A percentile compares a stretch with the other conserved stretches of the same genome.
Evolutionary conservation across 2,329 filamentous ascomycete genomes (phyloP).

Genomic region (Cytospora leucostoma): DNA sequence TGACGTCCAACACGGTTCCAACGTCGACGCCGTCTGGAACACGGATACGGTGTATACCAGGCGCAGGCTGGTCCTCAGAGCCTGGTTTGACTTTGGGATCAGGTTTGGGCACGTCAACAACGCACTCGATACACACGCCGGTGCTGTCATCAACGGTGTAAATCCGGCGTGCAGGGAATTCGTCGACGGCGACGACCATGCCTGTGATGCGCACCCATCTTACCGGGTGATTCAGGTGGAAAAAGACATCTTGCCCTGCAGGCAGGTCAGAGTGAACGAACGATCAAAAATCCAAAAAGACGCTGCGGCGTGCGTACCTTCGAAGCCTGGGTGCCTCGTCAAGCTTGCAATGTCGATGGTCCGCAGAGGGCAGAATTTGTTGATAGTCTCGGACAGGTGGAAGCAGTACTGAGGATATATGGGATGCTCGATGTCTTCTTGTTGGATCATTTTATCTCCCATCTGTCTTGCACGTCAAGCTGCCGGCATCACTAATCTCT

Average conservation of each 20-base stretch:
- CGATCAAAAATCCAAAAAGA: background rate
- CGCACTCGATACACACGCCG: constrained; percentile 58
- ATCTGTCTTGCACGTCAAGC: background rate
- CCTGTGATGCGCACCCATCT: constrained; percentile 74
- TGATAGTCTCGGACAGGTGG: constrained; percentile 61
- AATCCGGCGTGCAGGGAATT: constrained; percentile 48
- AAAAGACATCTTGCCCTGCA: constrained; percentile 59
- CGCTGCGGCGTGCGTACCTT: constrained; percentile 50
- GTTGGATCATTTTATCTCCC: constrained; percentile 7
- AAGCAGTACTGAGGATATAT: constrained; percentile 67
- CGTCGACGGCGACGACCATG: constrained; percentile 64
- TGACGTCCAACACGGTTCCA: constrained; percentile 58
- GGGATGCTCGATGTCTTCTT: constrained; percentile 17
- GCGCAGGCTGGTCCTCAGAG: constrained; percentile 3
- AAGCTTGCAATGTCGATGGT: constrained; percentile 53
- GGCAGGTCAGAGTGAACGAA: constrained; percentile 5
- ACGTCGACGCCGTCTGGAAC: constrained; percentile 45
- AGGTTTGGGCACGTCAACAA: constrained; percentile 33
- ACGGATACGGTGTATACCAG: background rate
- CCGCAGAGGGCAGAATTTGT: constrained; percentile 59
- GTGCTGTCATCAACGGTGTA: constrained; percentile 68
- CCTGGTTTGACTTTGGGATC: constrained; percentile 15
- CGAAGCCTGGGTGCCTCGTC: constrained; percentile 50
- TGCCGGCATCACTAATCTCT: background rate
- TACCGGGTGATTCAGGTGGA: constrained; percentile 73